Percentiles rank a stretch among this genome's conserved stretches.
These are phyloP conservation scores for Berkeleyomyces basicola DNA, from an alignment of 2,329 filamentous ascomycete species.

Conservation along the genomic window DNA sequence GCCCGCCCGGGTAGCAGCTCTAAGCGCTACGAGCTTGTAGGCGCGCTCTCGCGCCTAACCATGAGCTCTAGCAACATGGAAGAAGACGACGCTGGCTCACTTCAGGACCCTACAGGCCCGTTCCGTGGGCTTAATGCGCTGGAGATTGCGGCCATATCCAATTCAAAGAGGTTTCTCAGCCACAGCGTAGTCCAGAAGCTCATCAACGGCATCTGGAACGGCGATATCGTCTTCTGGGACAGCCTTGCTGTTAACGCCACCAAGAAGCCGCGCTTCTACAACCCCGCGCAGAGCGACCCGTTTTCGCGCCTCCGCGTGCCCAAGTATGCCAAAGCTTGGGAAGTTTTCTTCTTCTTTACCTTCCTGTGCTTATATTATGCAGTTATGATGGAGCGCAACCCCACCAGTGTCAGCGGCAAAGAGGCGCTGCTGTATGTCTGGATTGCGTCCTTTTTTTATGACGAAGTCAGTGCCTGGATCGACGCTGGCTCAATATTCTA, in stretches of 20 bases:
- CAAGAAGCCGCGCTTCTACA: slow-evolving; percentile 66
- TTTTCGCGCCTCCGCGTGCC: slow-evolving; percentile 65
- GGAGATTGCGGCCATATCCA: slow-evolving; percentile 66
- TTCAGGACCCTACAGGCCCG: slow-evolving; percentile 47
- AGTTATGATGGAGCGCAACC: slow-evolving; percentile 62
- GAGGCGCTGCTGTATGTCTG: slow-evolving; percentile 69
- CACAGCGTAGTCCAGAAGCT: slow-evolving; percentile 70
- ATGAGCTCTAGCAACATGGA: slow-evolving; percentile 27
- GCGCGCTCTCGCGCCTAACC: slow-evolving; percentile 39
- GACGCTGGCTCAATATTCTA: slow-evolving; percentile 83
- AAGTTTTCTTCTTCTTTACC: slow-evolving; percentile 61
- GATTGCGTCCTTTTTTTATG: slow-evolving; percentile 76
- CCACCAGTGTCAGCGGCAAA: slow-evolving; percentile 44
- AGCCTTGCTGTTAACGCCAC: slow-evolving; percentile 52
- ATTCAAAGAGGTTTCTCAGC: slow-evolving; percentile 71
- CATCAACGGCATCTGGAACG: slow-evolving; percentile 70
- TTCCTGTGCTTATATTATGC: slow-evolving; percentile 72
- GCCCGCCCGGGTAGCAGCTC: slow-evolving; percentile 22
- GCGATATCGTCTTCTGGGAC: slow-evolving; percentile 79
- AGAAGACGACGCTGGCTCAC: slow-evolving; percentile 24
- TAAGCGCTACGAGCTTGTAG: slow-evolving; percentile 33
- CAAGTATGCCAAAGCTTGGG: slow-evolving; percentile 69
- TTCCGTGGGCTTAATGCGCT: slow-evolving; percentile 73
- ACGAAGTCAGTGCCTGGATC: slow-evolving; percentile 68
- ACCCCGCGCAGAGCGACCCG: slow-evolving; percentile 47